Base-by-base conservation (phyloP, 441 rosid species). In the Gossypium schwendimanii region DNA sequence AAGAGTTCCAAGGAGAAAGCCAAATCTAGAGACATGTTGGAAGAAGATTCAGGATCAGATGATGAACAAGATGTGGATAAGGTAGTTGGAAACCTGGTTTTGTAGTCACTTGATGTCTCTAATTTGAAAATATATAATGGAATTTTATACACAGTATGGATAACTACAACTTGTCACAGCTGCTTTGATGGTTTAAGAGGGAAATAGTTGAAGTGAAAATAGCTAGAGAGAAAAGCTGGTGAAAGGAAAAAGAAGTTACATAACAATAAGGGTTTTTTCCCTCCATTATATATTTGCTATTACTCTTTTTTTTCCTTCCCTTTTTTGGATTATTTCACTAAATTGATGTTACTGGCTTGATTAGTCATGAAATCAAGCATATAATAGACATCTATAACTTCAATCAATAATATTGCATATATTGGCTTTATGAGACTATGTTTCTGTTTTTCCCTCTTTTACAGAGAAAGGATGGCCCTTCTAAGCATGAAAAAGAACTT, bases 401-500 rank as follows among this genome's bases (percentile, higher is more conserved):
- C 54, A 50, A n/a, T 50, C 20, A 15, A 50, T 6, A 50, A 21
- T 41, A 8, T 14, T 59, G 12, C 55, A n/a, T 11, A 4, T 3
- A 21, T 21, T 33, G 33, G 12, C 31, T 77, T 15, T 1, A 36
- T 18, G 50, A 20, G 44, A 28, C 50, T 44, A 47, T 72, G 23
- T 53, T 45, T 41, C 31, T 54, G 36, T 63, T 66, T 61, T 63
- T 26, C 45, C 70, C 55, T 59, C 2, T 75, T 63, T 4, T 69
- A 20, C 78, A 88, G 97, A 85, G 78, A 71, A 77, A 76, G 61
- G 82, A 63, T 59, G 77, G 73, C 8, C 94, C 87, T 75, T 94
- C 98, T 12, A 88, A 88, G 3, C 92, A 90, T 79, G 97, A 94
- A 81, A 92, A 80, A 71, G 87, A 91, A 64, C 88, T 80, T 69